A percentile compares a stretch with the other conserved stretches of the same genome.
Conservation (phyloP, 1,284 basidiomycete species). For the Tilletia walkeri region DNA sequence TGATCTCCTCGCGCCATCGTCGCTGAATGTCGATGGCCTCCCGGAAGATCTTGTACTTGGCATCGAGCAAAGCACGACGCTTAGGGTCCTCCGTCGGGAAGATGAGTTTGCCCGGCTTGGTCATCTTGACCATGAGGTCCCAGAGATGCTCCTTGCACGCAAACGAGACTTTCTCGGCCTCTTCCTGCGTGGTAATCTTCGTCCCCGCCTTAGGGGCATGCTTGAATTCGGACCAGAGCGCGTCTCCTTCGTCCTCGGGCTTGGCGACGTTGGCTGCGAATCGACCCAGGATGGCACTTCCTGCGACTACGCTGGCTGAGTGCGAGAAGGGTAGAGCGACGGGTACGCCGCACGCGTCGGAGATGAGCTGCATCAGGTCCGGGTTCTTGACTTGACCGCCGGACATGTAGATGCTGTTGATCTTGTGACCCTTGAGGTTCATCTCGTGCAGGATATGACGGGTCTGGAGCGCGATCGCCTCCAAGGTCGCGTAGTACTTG, state of each 20-base stretch:
- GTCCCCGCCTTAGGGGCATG: slow-evolving; percentile 35
- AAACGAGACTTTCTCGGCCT: slow-evolving; percentile 60
- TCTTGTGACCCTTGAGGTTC: slow-evolving; percentile 79
- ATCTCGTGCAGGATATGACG: slow-evolving; percentile 90
- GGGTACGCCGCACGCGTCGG: slow-evolving; percentile 77
- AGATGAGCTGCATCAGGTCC: slow-evolving; percentile 64
- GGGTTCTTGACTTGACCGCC: slow-evolving; percentile 57
- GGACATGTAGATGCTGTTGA: slow-evolving; percentile 85
- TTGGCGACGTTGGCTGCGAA: slow-evolving; percentile 70
- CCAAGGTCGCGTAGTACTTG: slow-evolving; percentile 86
- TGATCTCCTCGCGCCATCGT: slow-evolving; percentile 64
- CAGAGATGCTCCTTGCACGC: slow-evolving; percentile 72
- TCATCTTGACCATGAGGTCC: slow-evolving; percentile 95
- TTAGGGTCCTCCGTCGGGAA: slow-evolving; percentile 63
- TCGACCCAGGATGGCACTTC: slow-evolving; percentile 87
- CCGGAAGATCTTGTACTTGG: slow-evolving; percentile 89
- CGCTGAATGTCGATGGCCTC: slow-evolving; percentile 85
- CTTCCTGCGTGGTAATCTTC: slow-evolving; percentile 57
- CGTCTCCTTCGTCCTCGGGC: slow-evolving; percentile 14
- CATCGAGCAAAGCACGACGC: slow-evolving; percentile 73
- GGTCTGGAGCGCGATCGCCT: slow-evolving; percentile 92
- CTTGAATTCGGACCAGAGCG: slow-evolving; percentile 22
- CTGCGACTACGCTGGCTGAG: slow-evolving; percentile 81
- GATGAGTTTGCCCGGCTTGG: slow-evolving; percentile 74
- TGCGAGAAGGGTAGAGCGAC: slow-evolving; percentile 76